Conservation (phyloP, 1,284 basidiomycete species). For the Limonomyces culmigenus region DNA sequence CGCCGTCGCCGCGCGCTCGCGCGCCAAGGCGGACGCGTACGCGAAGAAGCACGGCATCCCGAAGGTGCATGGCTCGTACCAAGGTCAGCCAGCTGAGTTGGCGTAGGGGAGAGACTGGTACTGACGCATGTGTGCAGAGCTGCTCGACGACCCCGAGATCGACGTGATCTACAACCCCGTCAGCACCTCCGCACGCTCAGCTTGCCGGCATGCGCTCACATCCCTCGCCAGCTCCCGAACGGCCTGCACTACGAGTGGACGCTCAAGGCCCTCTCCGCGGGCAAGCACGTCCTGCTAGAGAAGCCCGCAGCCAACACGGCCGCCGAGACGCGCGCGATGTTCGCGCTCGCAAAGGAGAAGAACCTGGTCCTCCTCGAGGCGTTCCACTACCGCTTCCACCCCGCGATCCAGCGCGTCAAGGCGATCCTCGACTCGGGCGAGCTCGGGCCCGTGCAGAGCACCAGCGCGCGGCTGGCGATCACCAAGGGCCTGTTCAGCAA, state of each 20-base stretch:
- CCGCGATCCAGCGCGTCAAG: slow-evolving; percentile 19
- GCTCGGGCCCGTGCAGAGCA: slow-evolving; percentile 17
- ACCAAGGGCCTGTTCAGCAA: slow-evolving; percentile 18
- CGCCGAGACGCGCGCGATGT: slow-evolving; percentile 31
- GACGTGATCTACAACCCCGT: slow-evolving; percentile 53
- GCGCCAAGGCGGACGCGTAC: slow-evolving; percentile 27
- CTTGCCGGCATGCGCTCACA: not conserved
- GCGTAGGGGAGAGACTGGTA: slow-evolving; percentile 14
- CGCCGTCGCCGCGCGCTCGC: slow-evolving; percentile 47
- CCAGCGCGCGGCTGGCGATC: slow-evolving; percentile 12
- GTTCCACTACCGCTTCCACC: slow-evolving; percentile 25
- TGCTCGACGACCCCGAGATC: slow-evolving; percentile 42
- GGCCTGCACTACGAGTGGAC: slow-evolving; percentile 65
- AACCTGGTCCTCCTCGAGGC: slow-evolving; percentile 19
- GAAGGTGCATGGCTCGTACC: slow-evolving; percentile 42
- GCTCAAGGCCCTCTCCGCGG: slow-evolving; percentile 50
- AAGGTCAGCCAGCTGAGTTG: too few species aligned
- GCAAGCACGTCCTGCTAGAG: slow-evolving; percentile 61
- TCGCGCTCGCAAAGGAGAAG: slow-evolving; percentile 15
- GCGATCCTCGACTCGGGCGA: slow-evolving; percentile 21
- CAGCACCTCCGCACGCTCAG: slow-evolving; percentile 5
- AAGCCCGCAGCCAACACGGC: slow-evolving; percentile 47
- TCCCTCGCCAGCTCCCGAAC: slow-evolving; percentile 34
- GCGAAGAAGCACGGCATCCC: slow-evolving; percentile 38
- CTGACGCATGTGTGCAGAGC: slow-evolving; percentile 18